A percentile compares a stretch with the other conserved stretches of the same genome.
phyloP scores from a whole-genome alignment of 345 rosid species.

The Triadica sebifera region DNA sequence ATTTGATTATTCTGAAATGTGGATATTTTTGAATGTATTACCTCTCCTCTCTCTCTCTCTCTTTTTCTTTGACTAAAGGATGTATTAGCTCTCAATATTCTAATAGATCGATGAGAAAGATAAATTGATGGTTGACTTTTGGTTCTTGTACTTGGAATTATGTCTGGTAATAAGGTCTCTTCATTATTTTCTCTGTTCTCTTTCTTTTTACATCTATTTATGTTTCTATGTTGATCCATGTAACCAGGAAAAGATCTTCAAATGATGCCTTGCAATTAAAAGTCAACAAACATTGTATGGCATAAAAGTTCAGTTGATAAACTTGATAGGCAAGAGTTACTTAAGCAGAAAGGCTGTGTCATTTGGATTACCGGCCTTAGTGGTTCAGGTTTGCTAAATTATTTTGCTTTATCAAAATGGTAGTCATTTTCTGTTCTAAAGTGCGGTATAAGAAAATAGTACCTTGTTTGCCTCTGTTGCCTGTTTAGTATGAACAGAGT shows the following conservation, averaged over 20 bases:
- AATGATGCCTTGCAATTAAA: constrained; percentile 19
- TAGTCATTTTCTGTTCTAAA: no score
- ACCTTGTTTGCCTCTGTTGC: not conserved
- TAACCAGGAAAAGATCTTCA: constrained; percentile 49
- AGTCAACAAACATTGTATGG: constrained; percentile 31
- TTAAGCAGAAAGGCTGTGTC: constrained; percentile 32
- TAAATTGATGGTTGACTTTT: not conserved
- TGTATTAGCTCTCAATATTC: no score
- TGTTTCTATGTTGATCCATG: constrained; percentile 28
- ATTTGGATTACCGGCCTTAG: constrained; percentile 39
- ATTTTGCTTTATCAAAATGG: not conserved
- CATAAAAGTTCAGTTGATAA: constrained; percentile 25
- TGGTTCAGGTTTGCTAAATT: constrained; percentile 28
- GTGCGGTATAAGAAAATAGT: no score
- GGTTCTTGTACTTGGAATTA: not conserved
- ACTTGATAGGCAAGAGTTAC: constrained; percentile 23
- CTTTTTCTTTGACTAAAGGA: no score
- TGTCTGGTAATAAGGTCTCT: not conserved
- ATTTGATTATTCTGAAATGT: not conserved
- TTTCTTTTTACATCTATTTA: not conserved
- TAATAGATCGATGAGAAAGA: not conserved
- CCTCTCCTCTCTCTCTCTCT: no score
- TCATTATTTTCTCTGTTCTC: not conserved
- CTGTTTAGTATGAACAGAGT: not conserved
- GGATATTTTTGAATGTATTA: not conserved